A percentile compares a stretch with the other conserved stretches of the same genome.
Conservation (phyloP, 352 stramenopile species). For the Globisporangium spinosum region DNA sequence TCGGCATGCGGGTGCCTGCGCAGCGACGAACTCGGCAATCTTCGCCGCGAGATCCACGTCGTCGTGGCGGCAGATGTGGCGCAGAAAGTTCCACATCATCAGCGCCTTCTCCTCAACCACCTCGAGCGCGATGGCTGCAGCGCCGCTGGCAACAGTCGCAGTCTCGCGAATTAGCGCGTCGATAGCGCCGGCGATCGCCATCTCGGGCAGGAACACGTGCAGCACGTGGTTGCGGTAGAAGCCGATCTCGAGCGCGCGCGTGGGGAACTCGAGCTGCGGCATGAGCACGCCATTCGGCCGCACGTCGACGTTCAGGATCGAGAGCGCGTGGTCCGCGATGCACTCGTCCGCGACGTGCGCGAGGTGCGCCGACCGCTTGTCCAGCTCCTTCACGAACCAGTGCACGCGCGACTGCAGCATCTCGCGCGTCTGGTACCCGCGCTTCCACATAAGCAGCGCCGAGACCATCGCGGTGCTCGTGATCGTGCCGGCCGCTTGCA, state of each 20-base stretch:
- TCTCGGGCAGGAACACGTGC: slow-evolving; percentile 75
- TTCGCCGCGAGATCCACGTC: slow-evolving; percentile 36
- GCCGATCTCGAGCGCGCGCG: slow-evolving; percentile 62
- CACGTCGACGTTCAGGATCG: slow-evolving; percentile 51
- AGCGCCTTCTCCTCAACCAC: slow-evolving; percentile 36
- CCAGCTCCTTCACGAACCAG: slow-evolving; percentile 60
- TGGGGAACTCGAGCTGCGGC: slow-evolving; percentile 56
- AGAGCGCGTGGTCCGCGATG: slow-evolving; percentile 56
- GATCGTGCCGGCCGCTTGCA: slow-evolving; percentile 74
- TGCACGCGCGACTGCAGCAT: slow-evolving; percentile 49
- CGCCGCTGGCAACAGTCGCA: slow-evolving; percentile 6
- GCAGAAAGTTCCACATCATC: slow-evolving; percentile 60
- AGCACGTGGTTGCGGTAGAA: slow-evolving; percentile 88
- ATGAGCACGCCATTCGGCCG: slow-evolving; percentile 36
- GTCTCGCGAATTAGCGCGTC: slow-evolving; percentile 33
- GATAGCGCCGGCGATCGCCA: slow-evolving; percentile 60
- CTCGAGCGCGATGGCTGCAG: slow-evolving; percentile 22
- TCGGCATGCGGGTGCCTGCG: slow-evolving; percentile 15
- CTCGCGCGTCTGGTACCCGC: slow-evolving; percentile 47
- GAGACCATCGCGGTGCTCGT: slow-evolving; percentile 74
- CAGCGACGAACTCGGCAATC: slow-evolving; percentile 31
- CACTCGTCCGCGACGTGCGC: slow-evolving; percentile 54
- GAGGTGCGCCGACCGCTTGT: slow-evolving; percentile 42
- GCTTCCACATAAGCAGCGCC: slow-evolving; percentile 77
- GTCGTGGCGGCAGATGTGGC: slow-evolving; percentile 65